Conservation (phyloP, 176 grass and related monocot genomes). For the Ananas comosus region DNA sequence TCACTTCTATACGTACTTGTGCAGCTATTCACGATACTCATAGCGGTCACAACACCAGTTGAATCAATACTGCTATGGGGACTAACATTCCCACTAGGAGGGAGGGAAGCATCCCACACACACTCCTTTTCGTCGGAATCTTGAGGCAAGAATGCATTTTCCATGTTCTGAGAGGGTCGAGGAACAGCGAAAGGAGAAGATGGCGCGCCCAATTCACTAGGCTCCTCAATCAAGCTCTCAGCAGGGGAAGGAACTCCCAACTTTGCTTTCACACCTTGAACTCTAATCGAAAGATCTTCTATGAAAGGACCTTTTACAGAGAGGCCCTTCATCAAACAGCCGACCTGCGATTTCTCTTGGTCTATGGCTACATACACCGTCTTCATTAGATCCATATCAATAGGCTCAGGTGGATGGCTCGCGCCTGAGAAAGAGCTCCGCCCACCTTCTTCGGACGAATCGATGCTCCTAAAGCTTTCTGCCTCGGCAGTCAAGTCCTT, state of each 20-base stretch:
- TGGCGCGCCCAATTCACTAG: slow-evolving; percentile 27
- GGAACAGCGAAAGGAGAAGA: slow-evolving; percentile 21
- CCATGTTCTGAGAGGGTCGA: slow-evolving; percentile 31
- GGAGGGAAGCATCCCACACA: slow-evolving; percentile 84
- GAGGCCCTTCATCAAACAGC: slow-evolving; percentile 42
- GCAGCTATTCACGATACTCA: slow-evolving; percentile 38
- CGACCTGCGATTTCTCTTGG: slow-evolving; percentile 45
- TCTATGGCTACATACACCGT: slow-evolving; percentile 85
- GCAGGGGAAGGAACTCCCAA: slow-evolving; percentile 15
- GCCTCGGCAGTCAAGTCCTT: slow-evolving; percentile 49
- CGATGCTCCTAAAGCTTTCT: slow-evolving; percentile 71
- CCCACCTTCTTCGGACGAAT: slow-evolving; percentile 60
- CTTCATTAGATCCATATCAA: slow-evolving; percentile 90
- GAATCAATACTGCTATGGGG: slow-evolving; percentile 94
- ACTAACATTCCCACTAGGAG: slow-evolving; percentile 89
- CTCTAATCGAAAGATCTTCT: slow-evolving; percentile 51
- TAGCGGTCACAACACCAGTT: slow-evolving; percentile 47
- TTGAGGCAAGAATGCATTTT: slow-evolving; percentile 32
- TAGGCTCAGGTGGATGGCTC: slow-evolving; percentile 72
- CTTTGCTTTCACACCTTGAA: slow-evolving; percentile 42
- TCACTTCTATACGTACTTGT: slow-evolving; percentile 56
- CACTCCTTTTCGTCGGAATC: slow-evolving; percentile 84
- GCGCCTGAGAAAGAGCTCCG: slow-evolving; percentile 72
- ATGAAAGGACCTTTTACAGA: slow-evolving; percentile 65
- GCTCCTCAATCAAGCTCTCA: slow-evolving; percentile 38